Percentiles rank a stretch among this genome's conserved stretches.
Evolutionary conservation across 2,329 filamentous ascomycete genomes (phyloP).

Genomic region (Myriangium duriaei): DNA sequence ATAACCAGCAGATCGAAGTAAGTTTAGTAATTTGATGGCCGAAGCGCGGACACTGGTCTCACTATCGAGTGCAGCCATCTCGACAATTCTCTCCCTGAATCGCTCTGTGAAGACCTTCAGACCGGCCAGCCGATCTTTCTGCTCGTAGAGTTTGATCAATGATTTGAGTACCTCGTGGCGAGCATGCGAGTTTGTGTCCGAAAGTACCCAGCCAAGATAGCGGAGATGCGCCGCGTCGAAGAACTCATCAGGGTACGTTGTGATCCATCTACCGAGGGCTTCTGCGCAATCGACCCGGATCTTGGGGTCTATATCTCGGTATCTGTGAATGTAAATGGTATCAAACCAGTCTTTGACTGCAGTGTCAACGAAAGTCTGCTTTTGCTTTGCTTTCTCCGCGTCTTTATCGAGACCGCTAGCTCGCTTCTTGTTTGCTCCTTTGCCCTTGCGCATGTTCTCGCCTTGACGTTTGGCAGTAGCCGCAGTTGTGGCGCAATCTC

Average conservation of each 20-base stretch:
- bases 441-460: slow-evolving; percentile 63
- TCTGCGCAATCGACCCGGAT: slow-evolving; percentile 83
- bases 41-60: slow-evolving; percentile 69
- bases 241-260: slow-evolving; percentile 71
- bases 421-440: slow-evolving; percentile 64
- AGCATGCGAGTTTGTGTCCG: slow-evolving; percentile 61
- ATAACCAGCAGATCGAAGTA: slow-evolving; percentile 70
- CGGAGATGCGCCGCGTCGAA: slow-evolving; percentile 83
- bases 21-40: slow-evolving; percentile 70
- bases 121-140: slow-evolving; percentile 61
- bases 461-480: slow-evolving; percentile 67
- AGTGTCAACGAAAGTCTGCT: slow-evolving; percentile 56
- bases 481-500: slow-evolving; percentile 56
- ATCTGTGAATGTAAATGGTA: slow-evolving; percentile 86
- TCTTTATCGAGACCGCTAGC: slow-evolving; percentile 60
- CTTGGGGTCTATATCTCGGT: slow-evolving; percentile 81
- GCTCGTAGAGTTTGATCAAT: slow-evolving; percentile 64
- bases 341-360: slow-evolving; percentile 80
- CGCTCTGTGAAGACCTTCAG: slow-evolving; percentile 87
- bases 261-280: slow-evolving; percentile 80
- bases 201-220: slow-evolving; percentile 92
- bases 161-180: slow-evolving; percentile 81
- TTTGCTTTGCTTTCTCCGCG: slow-evolving; percentile 56
- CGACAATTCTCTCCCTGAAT: slow-evolving; percentile 74
- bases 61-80: slow-evolving; percentile 80